Conservation (phyloP, 768 basidiomycete genomes). For the Lactifluus subvellereus region DNA sequence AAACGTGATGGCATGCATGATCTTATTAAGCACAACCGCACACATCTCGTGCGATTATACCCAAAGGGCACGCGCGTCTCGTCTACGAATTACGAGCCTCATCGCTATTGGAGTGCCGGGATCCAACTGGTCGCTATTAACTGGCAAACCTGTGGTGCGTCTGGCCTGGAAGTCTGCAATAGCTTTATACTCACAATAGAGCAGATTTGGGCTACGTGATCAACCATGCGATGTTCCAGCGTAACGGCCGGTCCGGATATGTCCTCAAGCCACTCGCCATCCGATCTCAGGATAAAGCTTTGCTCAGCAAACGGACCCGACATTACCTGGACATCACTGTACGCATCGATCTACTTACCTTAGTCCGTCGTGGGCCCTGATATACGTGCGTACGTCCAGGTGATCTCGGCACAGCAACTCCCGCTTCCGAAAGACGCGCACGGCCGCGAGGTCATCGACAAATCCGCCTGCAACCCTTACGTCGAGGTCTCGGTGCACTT, state of each 20-base stretch:
- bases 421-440: constrained; percentile 62
- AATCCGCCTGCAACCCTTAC: constrained; percentile 59
- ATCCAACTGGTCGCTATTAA: constrained; percentile 90
- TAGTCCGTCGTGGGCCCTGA: not conserved
- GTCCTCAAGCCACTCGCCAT: constrained; percentile 84
- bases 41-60: constrained; percentile 80
- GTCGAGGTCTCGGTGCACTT: constrained; percentile 76
- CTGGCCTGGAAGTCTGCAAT: not conserved
- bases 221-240: constrained; percentile 93
- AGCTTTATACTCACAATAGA: constrained; percentile 7
- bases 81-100: constrained; percentile 85
- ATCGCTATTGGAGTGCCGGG: constrained; percentile 85
- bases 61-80: constrained; percentile 77
- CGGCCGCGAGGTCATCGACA: constrained; percentile 57
- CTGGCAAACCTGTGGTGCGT: constrained; percentile 92
- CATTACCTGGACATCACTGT: constrained; percentile 65
- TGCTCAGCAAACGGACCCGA: constrained; percentile 45
- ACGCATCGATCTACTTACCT: constrained; percentile 20
- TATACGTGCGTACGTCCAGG: constrained; percentile 28
- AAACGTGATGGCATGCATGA: constrained; percentile 54
- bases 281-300: constrained; percentile 55
- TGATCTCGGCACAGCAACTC: constrained; percentile 89
- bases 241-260: constrained; percentile 84
- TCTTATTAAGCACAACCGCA: constrained; percentile 80
- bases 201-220: constrained; percentile 86